Evolutionary conservation across 768 basidiomycete genomes (phyloP).

Genomic region (Fistulinella prunicolor): DNA sequence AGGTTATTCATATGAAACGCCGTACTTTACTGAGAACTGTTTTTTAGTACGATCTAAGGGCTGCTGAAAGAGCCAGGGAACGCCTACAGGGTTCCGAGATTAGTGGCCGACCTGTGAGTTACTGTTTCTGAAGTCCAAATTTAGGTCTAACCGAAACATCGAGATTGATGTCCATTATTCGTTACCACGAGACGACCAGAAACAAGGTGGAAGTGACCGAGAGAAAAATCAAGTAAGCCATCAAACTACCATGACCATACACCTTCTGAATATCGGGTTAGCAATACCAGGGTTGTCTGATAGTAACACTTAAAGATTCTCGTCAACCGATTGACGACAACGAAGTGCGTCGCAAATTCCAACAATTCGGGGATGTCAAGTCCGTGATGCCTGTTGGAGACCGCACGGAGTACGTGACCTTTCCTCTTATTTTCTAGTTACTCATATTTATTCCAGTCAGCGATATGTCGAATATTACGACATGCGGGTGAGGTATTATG

Average conservation of each 20-base stretch:
- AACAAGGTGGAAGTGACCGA: conserved; percentile 48
- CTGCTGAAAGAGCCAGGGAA: conserved; percentile 90
- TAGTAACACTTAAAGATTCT: conserved; percentile 75
- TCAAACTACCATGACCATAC: background rate
- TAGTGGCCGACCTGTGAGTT: conserved; percentile 81
- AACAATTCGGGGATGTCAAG: conserved; percentile 90
- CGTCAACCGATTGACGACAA: conserved; percentile 74
- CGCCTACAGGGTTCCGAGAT: conserved; percentile 87
- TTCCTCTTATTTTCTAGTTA: background rate
- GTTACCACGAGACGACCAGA: conserved; percentile 82
- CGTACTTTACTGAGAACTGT: conserved; percentile 12
- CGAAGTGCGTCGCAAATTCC: conserved; percentile 83
- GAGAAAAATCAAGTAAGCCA: conserved; percentile 80
- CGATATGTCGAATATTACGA: conserved; percentile 95
- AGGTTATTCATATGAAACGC: conserved; percentile 38
- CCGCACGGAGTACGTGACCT: conserved; percentile 51
- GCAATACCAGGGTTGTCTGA: conserved; percentile 82
- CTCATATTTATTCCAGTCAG: conserved; percentile 50
- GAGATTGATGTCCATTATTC: conserved; percentile 99
- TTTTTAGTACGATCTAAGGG: conserved; percentile 82
- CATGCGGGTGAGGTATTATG: conserved; percentile 54
- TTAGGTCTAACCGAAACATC: conserved; percentile 6
- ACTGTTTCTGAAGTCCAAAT: background rate
- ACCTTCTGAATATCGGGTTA: conserved; percentile 25
- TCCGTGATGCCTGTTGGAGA: conserved; percentile 63